Base-by-base conservation (phyloP, 176 grass and related monocot genomes). In the Stipa capillata region DNA sequence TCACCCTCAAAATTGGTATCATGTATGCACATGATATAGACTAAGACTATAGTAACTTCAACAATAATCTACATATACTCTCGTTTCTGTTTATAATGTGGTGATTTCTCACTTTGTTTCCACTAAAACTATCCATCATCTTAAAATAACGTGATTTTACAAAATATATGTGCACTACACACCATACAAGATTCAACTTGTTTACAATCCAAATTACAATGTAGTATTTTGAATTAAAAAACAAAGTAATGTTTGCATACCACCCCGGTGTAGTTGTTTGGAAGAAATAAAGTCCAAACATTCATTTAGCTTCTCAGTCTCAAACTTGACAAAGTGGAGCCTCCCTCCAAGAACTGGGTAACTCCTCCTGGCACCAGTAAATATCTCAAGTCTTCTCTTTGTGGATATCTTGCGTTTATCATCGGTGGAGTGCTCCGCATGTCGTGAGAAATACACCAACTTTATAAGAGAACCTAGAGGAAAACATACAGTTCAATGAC, bases 281-380 rank as follows among this genome's bases (percentile, higher is more conserved):
- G 95, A 94, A 74, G 89, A 98, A 86, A 98, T 94, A 37, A 98
- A 98, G 25, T 98, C 95, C 57, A 98, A 77, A 53, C 95, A 98
- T 75, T 98, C 89, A 52, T 85, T 98, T 47, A 98, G 79, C 76
- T 98, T 98, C 66, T 24, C 89, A 20, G 92, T 94, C 80, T 98
- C 95, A 49, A 98, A 98, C 69, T 98, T 98, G 48, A 98, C 95
- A 83, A 98, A 98, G 79, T 98, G 96, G 47, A 98, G 96, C 83
- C 96, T 90, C 24, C 96, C 96, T 61, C 96, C 96, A 74, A 98
- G 87, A 85, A 98, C 83, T 4, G 92, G 96, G 71, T 91, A 98
- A 45, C 81, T 94, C 74, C 96, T 98, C 88, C 96, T 91, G 73
- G 79, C 85, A 60, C 88, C 85, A 79, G 87, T 93, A 71, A 87